Base-by-base conservation (phyloP, 805 yeast species). In the Pichia manshurica region DNA sequence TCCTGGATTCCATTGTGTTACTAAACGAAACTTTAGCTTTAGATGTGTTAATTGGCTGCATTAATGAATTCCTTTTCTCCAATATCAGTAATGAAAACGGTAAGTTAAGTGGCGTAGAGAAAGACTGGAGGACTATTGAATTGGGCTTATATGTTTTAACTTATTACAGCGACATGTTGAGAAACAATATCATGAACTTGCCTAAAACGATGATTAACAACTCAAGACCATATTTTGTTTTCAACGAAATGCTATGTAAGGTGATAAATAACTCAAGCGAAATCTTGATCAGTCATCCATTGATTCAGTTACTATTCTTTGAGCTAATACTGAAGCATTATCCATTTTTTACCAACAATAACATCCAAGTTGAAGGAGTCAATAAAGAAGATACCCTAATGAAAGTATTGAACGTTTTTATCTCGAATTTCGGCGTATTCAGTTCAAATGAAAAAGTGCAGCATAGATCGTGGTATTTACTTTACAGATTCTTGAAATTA, bases 381-480 rank as follows among this genome's bases (percentile, higher is more conserved):
- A 64, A 68, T 46, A 78, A 76, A 53, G 66, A 71, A 42, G 78
- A 73, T 25, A 69, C 85, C 36, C 70, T 86, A 10, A 63, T 75
- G 51, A 76, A 82, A 50, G 78, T 88, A 17, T 70, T 91, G 49
- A 85, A 86, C 56, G 75, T 86, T 20, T 91, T 93, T 61, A 79
- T 88, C 39, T 80, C 93, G 16, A 81, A 81, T 32, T 75, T 82
- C 56, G 98, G 97, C 15, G 77, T 91, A 52, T 89, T 87, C 64
- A 87, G 84, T 66, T 71, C 74, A 5, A 73, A 76, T 54, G 84
- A 77, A 49, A 84, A 80, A 52, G 96, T 90, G 4, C 81, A 89
- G 57, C 73, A 79, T 47, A 81, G 97, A 63, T 76, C 95, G 37
- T 93, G 98, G 96, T 91, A 87, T 63, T 70, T 90, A 53, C 87